phyloP scores from a whole-genome alignment of 2,329 filamentous ascomycete genomes.

The Fusarium hainanense region DNA sequence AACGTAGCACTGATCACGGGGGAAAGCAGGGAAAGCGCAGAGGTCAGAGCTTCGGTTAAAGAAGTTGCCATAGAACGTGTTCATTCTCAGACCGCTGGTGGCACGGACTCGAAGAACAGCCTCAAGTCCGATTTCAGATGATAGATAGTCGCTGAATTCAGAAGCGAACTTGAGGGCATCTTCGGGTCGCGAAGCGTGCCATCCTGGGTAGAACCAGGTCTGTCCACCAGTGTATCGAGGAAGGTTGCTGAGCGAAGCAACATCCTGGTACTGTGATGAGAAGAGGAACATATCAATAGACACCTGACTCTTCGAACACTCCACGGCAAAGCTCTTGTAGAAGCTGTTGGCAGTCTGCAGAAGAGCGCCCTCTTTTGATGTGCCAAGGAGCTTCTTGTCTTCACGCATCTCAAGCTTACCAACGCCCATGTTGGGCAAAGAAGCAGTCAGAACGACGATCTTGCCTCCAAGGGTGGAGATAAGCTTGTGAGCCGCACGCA shows the following conservation, averaged over 20 bases:
- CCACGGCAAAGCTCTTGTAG: constrained; percentile 98
- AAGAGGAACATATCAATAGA: constrained; percentile 99
- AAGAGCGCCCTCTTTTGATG: constrained; percentile 87
- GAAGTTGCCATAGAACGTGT: constrained; percentile 98
- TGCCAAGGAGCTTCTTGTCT: constrained; percentile 95
- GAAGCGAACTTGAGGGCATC: constrained; percentile 98
- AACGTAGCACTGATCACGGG: constrained; percentile 95
- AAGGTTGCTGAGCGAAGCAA: constrained; percentile 94
- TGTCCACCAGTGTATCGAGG: constrained; percentile 97
- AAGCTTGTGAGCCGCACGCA: constrained; percentile 93
- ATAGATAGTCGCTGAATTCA: constrained; percentile 97
- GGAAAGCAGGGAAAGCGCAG: constrained; percentile 97
- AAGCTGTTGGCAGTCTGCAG: constrained; percentile 95
- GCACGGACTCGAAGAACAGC: constrained; percentile 95
- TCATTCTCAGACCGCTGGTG: constrained; percentile 94
- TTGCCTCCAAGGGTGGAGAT: constrained; percentile 96
- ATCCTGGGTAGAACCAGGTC: constrained; percentile 98
- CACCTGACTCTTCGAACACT: constrained; percentile 98
- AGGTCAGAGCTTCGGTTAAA: constrained; percentile 98
- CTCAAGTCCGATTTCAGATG: constrained; percentile 93
- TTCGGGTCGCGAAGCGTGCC: constrained; percentile 93
- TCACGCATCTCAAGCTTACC: constrained; percentile 94
- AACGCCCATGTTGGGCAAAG: constrained; percentile 87
- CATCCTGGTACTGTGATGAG: constrained; percentile 95
- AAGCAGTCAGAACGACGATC: constrained; percentile 89